Conservation (phyloP, 345 rosid species). For the Pistacia atlantica region DNA sequence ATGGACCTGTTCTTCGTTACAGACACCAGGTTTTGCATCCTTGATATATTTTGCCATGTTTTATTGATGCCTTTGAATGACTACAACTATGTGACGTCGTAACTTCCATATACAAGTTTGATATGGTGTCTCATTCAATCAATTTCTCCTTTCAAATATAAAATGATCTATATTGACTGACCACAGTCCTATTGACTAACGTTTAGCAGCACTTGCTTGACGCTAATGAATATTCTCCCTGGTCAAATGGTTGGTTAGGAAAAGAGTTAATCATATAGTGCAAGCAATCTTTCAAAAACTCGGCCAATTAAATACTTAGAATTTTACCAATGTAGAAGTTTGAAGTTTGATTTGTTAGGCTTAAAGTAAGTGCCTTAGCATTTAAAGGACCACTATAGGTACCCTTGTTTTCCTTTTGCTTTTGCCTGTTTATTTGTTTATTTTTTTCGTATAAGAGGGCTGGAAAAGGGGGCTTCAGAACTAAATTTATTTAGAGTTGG, state of each 20-base stretch:
- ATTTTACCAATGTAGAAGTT: neutral
- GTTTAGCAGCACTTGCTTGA: neutral
- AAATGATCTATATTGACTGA: neutral
- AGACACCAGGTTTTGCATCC: slow-evolving; percentile 70
- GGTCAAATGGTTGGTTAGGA: slow-evolving; percentile 1
- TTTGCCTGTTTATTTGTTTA: neutral
- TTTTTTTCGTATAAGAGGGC: neutral
- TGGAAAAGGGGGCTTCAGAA: neutral
- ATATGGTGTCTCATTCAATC: neutral
- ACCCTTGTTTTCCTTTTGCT: neutral
- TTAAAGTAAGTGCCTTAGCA: neutral
- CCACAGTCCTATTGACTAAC: neutral
- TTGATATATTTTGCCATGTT: slow-evolving; percentile 7
- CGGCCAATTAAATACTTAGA: neutral
- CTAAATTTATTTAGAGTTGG: neutral
- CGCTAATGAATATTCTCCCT: neutral
- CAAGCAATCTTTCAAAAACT: neutral
- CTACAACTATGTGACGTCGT: slow-evolving; percentile 1
- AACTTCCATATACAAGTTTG: neutral
- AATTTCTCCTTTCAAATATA: neutral
- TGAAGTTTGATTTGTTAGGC: neutral
- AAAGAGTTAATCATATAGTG: neutral
- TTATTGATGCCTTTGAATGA: slow-evolving; percentile 4
- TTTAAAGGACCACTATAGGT: neutral
- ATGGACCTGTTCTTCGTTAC: slow-evolving; percentile 94